A percentile compares a stretch with the other conserved stretches of the same genome.
Evolutionary conservation across 805 yeast species (phyloP).

Genomic region (Maudiozyma saulgeensis): DNA sequence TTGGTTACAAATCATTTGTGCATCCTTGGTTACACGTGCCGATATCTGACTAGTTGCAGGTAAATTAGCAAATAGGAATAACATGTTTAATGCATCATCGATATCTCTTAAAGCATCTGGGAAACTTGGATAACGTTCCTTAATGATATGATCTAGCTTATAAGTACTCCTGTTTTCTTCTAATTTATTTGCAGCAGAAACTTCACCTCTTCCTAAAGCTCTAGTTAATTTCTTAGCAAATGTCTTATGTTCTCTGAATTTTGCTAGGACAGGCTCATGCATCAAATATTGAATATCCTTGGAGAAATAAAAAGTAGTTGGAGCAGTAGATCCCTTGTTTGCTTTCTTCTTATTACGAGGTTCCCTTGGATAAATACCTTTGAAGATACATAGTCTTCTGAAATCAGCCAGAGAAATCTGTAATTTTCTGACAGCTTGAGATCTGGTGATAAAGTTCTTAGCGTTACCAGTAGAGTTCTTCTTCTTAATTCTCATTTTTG

Average conservation of each 20-base stretch:
- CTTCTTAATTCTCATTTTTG: slow-evolving; percentile 58
- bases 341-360: slow-evolving; percentile 95
- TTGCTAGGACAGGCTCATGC: slow-evolving; percentile 88
- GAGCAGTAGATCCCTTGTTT: slow-evolving; percentile 95
- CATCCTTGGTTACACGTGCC: slow-evolving; percentile 76
- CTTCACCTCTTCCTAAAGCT: slow-evolving; percentile 88
- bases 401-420: slow-evolving; percentile 94
- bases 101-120: slow-evolving; percentile 85
- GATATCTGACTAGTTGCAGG: slow-evolving; percentile 85
- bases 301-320: slow-evolving; percentile 84
- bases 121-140: slow-evolving; percentile 93
- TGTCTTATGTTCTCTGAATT: slow-evolving; percentile 91
- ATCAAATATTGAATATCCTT: slow-evolving; percentile 90
- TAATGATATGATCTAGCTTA: slow-evolving; percentile 80
- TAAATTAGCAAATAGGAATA: slow-evolving; percentile 85
- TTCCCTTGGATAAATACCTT: slow-evolving; percentile 95
- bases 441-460: slow-evolving; percentile 83
- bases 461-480: slow-evolving; percentile 83
- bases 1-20: slow-evolving; percentile 78
- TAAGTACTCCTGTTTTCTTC: slow-evolving; percentile 64
- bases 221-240: slow-evolving; percentile 84
- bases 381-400: slow-evolving; percentile 93
- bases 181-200: slow-evolving; percentile 75
- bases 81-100: slow-evolving; percentile 92
- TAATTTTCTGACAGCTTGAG: slow-evolving; percentile 85